A percentile compares a stretch with the other conserved stretches of the same genome.
Conservation (phyloP, 208 protist species). For the Crithidia thermophila region DNA sequence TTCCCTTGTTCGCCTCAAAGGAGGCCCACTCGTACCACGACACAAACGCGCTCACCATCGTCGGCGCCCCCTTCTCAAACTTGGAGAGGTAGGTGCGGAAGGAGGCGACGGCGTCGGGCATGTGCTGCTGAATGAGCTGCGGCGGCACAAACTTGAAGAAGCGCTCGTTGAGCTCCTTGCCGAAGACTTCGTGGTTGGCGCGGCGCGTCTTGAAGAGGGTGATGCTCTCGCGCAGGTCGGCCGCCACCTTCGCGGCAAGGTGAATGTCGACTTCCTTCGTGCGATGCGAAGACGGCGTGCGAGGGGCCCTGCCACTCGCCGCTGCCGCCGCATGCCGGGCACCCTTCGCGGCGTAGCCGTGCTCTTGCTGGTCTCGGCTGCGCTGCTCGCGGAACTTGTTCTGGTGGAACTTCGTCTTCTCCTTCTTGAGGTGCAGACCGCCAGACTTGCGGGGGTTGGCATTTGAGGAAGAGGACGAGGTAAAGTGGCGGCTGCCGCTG, state of each 20-base stretch:
- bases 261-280: conserved; percentile 79
- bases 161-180: conserved; percentile 50
- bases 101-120: conserved; percentile 58
- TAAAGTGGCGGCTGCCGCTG: neutral
- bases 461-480: neutral
- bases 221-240: conserved; percentile 73
- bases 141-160: conserved; percentile 80
- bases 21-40: conserved; percentile 88
- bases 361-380: conserved; percentile 17
- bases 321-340: neutral
- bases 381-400: conserved; percentile 56
- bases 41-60: conserved; percentile 61
- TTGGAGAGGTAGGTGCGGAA: conserved; percentile 77
- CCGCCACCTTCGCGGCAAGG: conserved; percentile 74
- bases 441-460: conserved; percentile 12
- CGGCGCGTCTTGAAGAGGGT: conserved; percentile 58
- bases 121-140: conserved; percentile 77
- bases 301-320: neutral
- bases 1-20: conserved; percentile 68
- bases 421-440: conserved; percentile 55
- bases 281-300: conserved; percentile 38
- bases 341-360: neutral
- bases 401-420: conserved; percentile 56
- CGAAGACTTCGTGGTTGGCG: conserved; percentile 49
- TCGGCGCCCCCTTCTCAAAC: conserved; percentile 66